Evolutionary conservation across 139 green algal genomes (phyloP), one percentile per base, ranked within the genome.

Genomic region (Picochlorum sp.): DNA sequence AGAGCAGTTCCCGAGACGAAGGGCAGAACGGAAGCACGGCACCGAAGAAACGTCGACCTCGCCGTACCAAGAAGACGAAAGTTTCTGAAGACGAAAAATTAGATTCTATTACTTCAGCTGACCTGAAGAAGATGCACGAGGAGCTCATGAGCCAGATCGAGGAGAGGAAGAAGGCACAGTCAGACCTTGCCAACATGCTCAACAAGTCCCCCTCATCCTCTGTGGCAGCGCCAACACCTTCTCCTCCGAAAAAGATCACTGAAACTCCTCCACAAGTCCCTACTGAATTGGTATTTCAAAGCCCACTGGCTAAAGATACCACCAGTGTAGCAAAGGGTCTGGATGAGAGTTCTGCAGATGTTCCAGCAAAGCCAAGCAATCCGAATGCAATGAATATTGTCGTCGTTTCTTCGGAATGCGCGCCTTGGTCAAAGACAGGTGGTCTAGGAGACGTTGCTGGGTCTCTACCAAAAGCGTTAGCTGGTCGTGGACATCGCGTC

Each of bases 401-500:
- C 32, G 79, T 99, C 66, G 93, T 98, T n/a, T 89, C 85, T 0
- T 74, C 89, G 4, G 93, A 99, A 73, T 95, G 84, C 35, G 91
- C 91, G 7, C 93, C 93, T 4, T 98, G 89, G 85, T 91, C 82
- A 24, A 99, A 98, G 61, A 98, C 90, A 58, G 91, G 91, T 40
- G 92, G 92, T 8, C 77, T 99, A 33, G 92, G 92, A 13, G 92
- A 99, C 47, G 92, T 99, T 45, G 92, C 95, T 72, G 76, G 78
- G 2, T 85, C 92, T 18, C 82, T 99, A 45, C 93, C 93, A 18
- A 94, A 94, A 69, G 81, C 84, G 5, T 69, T 97, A 51, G 73
- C 73, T 8, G 40, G 63, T 9, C 64, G 86, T 5, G 90, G 90
- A 0, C 90, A 97, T 68, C 75, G 89, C 6, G 81, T 95, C 6